A percentile compares a stretch with the other conserved stretches of the same genome.
Conservation (phyloP, 1,284 basidiomycete species). For the Ganoderma multipileum region DNA sequence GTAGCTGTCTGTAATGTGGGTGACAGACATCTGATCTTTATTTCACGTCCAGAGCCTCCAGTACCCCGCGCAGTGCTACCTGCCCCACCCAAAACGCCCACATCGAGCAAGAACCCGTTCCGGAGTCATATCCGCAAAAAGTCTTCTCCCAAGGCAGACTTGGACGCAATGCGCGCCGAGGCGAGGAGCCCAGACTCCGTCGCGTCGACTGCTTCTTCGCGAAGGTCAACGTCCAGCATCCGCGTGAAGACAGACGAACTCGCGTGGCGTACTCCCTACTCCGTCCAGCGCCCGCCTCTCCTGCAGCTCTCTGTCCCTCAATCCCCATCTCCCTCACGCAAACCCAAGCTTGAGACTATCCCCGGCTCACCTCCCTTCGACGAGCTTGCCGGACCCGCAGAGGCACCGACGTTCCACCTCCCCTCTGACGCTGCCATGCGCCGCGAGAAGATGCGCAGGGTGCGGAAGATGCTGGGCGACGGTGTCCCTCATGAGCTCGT, state of each 20-base stretch:
- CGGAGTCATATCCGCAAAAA: conserved; percentile 26
- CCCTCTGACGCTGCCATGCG: conserved; percentile 48
- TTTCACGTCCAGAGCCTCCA: background rate
- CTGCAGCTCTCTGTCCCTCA: conserved; percentile 29
- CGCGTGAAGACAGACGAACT: conserved; percentile 26
- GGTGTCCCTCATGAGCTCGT: conserved; percentile 64
- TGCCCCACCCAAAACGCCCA: conserved; percentile 18
- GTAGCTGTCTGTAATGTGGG: background rate
- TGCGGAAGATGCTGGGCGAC: conserved; percentile 64
- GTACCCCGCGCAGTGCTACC: conserved; percentile 3
- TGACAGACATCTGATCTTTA: background rate
- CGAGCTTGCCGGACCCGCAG: conserved; percentile 30
- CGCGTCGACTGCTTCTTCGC: conserved; percentile 28
- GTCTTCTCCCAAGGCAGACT: conserved; percentile 27
- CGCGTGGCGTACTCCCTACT: conserved; percentile 33
- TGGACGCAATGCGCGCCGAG: conserved; percentile 16
- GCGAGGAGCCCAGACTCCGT: conserved; percentile 29
- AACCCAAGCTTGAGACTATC: conserved; percentile 31
- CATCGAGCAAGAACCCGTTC: conserved; percentile 22
- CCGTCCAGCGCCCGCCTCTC: conserved; percentile 32
- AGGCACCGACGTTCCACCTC: conserved; percentile 45
- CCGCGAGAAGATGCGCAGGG: conserved; percentile 63
- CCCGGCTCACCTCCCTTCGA: conserved; percentile 36
- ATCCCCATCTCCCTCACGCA: conserved; percentile 13
- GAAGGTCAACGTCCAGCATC: conserved; percentile 25